phyloP scores from a whole-genome alignment of 148 eudicot genomes.

The Chenopodium berlandieri region DNA sequence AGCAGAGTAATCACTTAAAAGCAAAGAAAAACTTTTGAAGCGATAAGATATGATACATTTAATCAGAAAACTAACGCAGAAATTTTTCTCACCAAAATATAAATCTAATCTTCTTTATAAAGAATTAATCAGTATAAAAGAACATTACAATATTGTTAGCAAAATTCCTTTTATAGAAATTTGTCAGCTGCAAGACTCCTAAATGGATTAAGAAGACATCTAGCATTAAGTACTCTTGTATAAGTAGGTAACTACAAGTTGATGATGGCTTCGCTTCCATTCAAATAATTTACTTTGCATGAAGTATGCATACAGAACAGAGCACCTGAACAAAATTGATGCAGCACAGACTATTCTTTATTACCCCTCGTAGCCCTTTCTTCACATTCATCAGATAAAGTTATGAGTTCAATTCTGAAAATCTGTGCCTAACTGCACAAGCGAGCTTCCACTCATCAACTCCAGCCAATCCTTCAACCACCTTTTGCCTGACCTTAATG shows the following conservation, averaged over 20 bases:
- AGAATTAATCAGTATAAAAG: no score
- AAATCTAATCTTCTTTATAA: no score
- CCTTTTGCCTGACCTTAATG: conserved; percentile 66
- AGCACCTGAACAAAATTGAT: conserved; percentile 7
- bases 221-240: neutral
- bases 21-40: no score
- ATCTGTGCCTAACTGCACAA: conserved; percentile 64
- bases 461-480: conserved; percentile 64
- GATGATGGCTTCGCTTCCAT: neutral
- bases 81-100: no score
- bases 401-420: conserved; percentile 68
- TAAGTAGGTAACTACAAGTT: neutral
- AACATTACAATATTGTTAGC: no score
- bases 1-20: no score
- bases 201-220: neutral
- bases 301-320: neutral
- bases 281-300: neutral
- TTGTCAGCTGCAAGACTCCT: neutral
- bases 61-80: no score
- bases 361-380: neutral
- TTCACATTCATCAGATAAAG: conserved; percentile 1
- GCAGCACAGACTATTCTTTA: neutral
- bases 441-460: conserved; percentile 71
- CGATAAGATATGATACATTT: no score
- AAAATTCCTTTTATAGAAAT: no score